Percentiles rank a stretch among this genome's conserved stretches.
These are phyloP conservation scores for Haplosporangium sp. DNA, from an alignment of 371 early-diverging fungal species.

Conservation along the genomic window DNA sequence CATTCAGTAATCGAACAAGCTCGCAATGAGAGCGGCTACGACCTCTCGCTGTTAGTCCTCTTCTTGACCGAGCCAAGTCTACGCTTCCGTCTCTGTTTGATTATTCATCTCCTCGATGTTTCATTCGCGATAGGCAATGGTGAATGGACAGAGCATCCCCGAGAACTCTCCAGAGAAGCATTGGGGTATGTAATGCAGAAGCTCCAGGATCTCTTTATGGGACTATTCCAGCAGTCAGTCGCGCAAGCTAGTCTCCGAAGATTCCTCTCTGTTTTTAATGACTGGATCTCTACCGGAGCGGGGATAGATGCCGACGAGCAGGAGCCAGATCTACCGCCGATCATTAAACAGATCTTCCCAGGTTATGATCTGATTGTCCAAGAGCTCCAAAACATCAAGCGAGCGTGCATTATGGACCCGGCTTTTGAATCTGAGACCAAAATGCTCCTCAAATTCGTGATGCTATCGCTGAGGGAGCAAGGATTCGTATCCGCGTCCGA, in stretches of 20 bases:
- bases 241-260: slow-evolving; percentile 12
- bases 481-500: slow-evolving; percentile 1
- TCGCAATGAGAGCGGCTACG: not conserved
- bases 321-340: not conserved
- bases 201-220: slow-evolving; percentile 21
- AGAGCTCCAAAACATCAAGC: slow-evolving; percentile 27
- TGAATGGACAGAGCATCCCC: slow-evolving; percentile 15
- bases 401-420: not conserved
- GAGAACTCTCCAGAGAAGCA: slow-evolving; percentile 18
- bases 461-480: slow-evolving; percentile 11
- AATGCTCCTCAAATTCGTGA: slow-evolving; percentile 19
- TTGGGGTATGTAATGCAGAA: slow-evolving; percentile 24
- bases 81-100: slow-evolving; percentile 36
- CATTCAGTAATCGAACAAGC: slow-evolving; percentile 4
- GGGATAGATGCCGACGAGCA: not conserved
- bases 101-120: slow-evolving; percentile 33
- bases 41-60: slow-evolving; percentile 7
- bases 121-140: slow-evolving; percentile 13
- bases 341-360: slow-evolving; percentile 26
- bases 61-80: slow-evolving; percentile 20
- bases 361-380: slow-evolving; percentile 4
- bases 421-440: slow-evolving; percentile 7
- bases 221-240: slow-evolving; percentile 16
- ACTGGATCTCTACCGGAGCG: not conserved
- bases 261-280: slow-evolving; percentile 5